Conservation (phyloP, 2,329 filamentous ascomycete genomes). For the Aspergillus sp. region DNA sequence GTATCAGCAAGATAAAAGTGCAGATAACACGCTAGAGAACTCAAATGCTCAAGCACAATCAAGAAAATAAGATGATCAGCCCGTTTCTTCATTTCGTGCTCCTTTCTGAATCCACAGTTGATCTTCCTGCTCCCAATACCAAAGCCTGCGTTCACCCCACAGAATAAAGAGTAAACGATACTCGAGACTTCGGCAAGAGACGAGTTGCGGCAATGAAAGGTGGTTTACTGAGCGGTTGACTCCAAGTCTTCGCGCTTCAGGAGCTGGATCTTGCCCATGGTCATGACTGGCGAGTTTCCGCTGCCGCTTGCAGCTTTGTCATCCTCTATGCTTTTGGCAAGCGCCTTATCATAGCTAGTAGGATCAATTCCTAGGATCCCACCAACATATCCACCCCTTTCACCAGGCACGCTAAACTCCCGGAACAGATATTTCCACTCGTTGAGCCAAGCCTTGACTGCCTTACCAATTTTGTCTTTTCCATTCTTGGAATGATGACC, state of each 20-base stretch:
- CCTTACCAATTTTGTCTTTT: slow-evolving; percentile 97
- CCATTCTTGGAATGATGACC: slow-evolving; percentile 98
- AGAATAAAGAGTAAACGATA: too few species aligned
- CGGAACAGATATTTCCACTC: slow-evolving; percentile 95
- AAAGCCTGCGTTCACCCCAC: too few species aligned
- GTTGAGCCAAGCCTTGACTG: slow-evolving; percentile 82
- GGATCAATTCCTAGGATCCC: slow-evolving; percentile 63
- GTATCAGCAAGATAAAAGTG: neutral
- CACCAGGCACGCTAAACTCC: slow-evolving; percentile 94
- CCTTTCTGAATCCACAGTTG: too few species aligned
- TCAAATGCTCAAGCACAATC: too few species aligned
- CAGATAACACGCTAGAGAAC: slow-evolving; percentile 2
- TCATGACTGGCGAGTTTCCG: slow-evolving; percentile 22
- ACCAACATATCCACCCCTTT: slow-evolving; percentile 71
- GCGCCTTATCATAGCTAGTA: slow-evolving; percentile 50
- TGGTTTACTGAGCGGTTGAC: slow-evolving; percentile 17
- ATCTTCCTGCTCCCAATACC: too few species aligned
- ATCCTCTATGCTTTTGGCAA: slow-evolving; percentile 21
- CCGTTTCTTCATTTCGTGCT: too few species aligned
- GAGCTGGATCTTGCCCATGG: slow-evolving; percentile 42
- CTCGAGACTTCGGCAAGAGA: too few species aligned
- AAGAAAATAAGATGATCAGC: too few species aligned
- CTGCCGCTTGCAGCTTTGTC: slow-evolving; percentile 18
- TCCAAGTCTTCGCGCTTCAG: slow-evolving; percentile 41
- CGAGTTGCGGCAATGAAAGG: slow-evolving; percentile 1